phyloP scores from a whole-genome alignment of 1,284 basidiomycete species.

The Cutaneotrichosporon cavernicola region DNA sequence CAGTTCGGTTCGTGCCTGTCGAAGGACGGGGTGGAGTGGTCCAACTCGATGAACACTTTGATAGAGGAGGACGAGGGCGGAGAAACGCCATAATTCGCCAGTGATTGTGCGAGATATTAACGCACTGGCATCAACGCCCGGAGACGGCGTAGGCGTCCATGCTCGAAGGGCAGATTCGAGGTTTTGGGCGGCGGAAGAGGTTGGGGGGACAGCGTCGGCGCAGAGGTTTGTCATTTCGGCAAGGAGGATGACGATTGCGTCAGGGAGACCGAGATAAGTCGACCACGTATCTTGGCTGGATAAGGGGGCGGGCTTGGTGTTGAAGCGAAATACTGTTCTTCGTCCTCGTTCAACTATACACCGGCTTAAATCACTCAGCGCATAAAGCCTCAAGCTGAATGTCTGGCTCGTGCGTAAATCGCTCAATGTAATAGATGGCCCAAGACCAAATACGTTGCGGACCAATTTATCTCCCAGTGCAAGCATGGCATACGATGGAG shows the following conservation, averaged over 20 bases:
- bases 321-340: constrained; percentile 22
- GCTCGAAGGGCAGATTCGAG: constrained; percentile 26
- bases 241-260: constrained; percentile 35
- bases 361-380: constrained; percentile 32
- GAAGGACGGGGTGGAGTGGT: constrained; percentile 33
- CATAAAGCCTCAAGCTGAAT: constrained; percentile 33
- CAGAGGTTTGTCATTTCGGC: constrained; percentile 37
- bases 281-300: constrained; percentile 32
- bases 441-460: constrained; percentile 22
- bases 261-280: constrained; percentile 38
- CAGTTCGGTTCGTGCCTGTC: constrained; percentile 27
- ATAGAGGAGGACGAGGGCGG: constrained; percentile 32
- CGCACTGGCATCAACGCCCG: constrained; percentile 22
- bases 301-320: too few species aligned
- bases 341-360: constrained; percentile 36
- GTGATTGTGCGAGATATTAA: constrained; percentile 34
- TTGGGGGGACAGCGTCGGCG: too few species aligned
- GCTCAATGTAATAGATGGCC: constrained; percentile 27
- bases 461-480: constrained; percentile 36
- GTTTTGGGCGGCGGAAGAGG: too few species aligned
- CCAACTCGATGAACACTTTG: constrained; percentile 35
- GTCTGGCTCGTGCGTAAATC: constrained; percentile 27
- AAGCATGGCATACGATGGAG: constrained; percentile 33
- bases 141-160: constrained; percentile 19
- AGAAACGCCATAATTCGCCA: constrained; percentile 32